Evolutionary conservation across 805 yeast species (phyloP), one percentile per base, ranked within the genome.

Genomic region (Tetrapisispora pingtungensis): DNA sequence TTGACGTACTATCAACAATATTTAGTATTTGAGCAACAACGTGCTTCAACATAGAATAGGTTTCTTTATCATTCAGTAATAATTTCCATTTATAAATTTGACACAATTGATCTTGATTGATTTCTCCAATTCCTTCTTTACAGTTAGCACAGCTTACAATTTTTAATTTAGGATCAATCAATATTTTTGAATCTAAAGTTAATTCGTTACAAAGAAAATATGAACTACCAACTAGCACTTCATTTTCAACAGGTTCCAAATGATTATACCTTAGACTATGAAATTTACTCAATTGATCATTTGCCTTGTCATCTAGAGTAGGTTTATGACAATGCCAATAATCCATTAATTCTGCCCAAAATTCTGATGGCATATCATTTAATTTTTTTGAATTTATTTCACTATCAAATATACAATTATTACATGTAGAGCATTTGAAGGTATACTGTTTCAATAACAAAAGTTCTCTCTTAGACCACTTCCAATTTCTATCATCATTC

Each of bases 241-340:
- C 64, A 3, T 51, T 50, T 2, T 30, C n/a, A 14, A 30, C 35
- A 7, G 68, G 68, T 8, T 44, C 43, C 19, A 64, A 42, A 3
- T 50, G 50, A 33, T 52, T 52, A 39, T 54, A 55, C 13, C 46
- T 51, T 7, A 42, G 6, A n/a, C n/a, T 32, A 8, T n/a, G 34
- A 15, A 10, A 5, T 32, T 28, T 14, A 10, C n/a, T 28, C 12
- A 28, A 12, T 4, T 12, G 13, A 28, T 28, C n/a, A 12, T 10
- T 12, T 24, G 36, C 10, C 1, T 10, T 45, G 43, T 46, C 28
- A 7, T 22, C 27, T 10, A 22, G 46, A 47, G 35, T 64, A 0
- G 94, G 94, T 54, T 82, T 83, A 57, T 90, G 97, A 58, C 98
- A 90, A 60, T 90, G 97, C 98, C 98, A 90, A 51, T 83, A 84